Percentiles rank a stretch among this genome's conserved stretches.
Conservation (phyloP, 129 eudicot genomes). For the Artemisia annua region DNA sequence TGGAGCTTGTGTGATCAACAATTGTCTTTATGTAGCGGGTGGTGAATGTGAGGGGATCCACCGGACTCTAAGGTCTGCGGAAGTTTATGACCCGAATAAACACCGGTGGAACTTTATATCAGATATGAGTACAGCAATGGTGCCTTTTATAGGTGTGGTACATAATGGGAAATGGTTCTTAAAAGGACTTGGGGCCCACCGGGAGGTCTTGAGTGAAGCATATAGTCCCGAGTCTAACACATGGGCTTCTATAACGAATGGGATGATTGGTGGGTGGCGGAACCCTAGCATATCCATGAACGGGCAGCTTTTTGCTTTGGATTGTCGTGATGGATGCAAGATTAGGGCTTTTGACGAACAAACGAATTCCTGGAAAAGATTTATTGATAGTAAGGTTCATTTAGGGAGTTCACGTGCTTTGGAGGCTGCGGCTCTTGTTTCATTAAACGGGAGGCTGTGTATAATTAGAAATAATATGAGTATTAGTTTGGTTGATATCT, state of each 20-base stretch:
- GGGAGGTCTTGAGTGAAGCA: constrained; percentile 93
- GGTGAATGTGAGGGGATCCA: constrained; percentile 99
- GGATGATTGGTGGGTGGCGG: constrained; percentile 97
- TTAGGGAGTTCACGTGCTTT: constrained; percentile 56
- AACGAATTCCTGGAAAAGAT: constrained; percentile 46
- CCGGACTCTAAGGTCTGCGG: constrained; percentile 92
- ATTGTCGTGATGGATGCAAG: constrained; percentile 67
- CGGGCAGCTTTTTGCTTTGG: constrained; percentile 55
- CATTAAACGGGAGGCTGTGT: constrained; percentile 54
- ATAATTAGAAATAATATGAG: constrained; percentile 48
- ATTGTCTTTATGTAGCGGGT: constrained; percentile 97
- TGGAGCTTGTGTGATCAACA: constrained; percentile 94
- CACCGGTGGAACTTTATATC: constrained; percentile 85
- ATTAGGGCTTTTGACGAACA: constrained; percentile 64
- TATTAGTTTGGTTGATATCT: constrained; percentile 79
- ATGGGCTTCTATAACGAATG: constrained; percentile 72
- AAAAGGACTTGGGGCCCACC: constrained; percentile 89
- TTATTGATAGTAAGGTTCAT: constrained; percentile 58
- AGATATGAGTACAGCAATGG: constrained; percentile 98
- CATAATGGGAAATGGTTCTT: constrained; percentile 88
- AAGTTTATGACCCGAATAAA: constrained; percentile 89
- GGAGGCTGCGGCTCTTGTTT: constrained; percentile 71
- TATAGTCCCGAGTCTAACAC: constrained; percentile 69
- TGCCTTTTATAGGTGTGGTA: constrained; percentile 95
- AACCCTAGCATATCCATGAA: constrained; percentile 62